Percentiles rank a stretch among this genome's conserved stretches.
Evolutionary conservation across 2,329 filamentous ascomycete genomes (phyloP).

Genomic region (Karstenula rhodostoma): DNA sequence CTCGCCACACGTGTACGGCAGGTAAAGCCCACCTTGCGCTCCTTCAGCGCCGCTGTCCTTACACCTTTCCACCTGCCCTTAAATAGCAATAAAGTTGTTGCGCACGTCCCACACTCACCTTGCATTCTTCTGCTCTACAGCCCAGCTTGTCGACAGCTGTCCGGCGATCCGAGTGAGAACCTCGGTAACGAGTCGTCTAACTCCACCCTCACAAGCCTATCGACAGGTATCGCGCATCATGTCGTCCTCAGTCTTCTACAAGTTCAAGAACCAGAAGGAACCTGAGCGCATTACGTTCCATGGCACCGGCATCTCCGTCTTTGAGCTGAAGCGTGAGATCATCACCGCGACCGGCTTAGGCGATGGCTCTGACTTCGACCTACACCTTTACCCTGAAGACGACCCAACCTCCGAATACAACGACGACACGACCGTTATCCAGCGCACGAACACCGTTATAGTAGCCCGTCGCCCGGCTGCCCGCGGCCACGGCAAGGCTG

Average conservation of each 20-base stretch:
- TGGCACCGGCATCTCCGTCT: constrained; percentile 96
- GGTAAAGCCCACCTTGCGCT: constrained; percentile 16
- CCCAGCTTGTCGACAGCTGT: constrained; percentile 14
- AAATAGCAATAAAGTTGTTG: constrained; percentile 39
- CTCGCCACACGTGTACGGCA: constrained; percentile 17
- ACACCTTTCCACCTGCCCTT: constrained; percentile 19
- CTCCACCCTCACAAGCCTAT: constrained; percentile 17
- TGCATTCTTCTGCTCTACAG: constrained; percentile 17
- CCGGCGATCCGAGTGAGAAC: constrained; percentile 18
- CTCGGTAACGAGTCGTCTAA: constrained; percentile 21
- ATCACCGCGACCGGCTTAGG: constrained; percentile 93
- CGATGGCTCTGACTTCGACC: constrained; percentile 95
- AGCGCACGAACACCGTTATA: constrained; percentile 91
- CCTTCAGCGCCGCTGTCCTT: constrained; percentile 22
- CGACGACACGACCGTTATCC: constrained; percentile 97
- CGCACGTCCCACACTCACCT: constrained; percentile 23
- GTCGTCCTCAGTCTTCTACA: constrained; percentile 99
- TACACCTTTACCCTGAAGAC: constrained; percentile 93
- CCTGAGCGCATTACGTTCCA: constrained; percentile 95
- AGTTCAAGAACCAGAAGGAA: constrained; percentile 99
- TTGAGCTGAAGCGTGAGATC: constrained; percentile 98
- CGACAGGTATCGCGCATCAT: constrained; percentile 57
- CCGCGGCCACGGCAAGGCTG: constrained; percentile 88
- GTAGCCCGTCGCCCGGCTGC: constrained; percentile 84
- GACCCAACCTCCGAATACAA: constrained; percentile 88